Percentiles rank a stretch among this genome's conserved stretches.
These are phyloP conservation scores for Ceratobasidium sp. DNA, from an alignment of 1,284 basidiomycete genomes.

Conservation along the genomic window DNA sequence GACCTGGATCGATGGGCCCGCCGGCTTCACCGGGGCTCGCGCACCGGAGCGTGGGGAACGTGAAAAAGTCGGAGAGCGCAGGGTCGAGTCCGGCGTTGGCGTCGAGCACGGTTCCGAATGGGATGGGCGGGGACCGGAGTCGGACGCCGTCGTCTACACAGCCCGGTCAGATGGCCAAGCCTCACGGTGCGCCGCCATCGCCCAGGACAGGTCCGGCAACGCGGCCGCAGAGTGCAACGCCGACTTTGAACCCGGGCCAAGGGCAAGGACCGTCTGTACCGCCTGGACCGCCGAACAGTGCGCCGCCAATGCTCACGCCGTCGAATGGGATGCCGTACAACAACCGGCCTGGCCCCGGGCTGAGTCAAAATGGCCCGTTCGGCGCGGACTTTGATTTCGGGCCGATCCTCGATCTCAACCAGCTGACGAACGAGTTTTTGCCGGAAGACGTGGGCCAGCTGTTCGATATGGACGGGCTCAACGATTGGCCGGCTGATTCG, in stretches of 20 bases:
- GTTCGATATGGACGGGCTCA: slow-evolving; percentile 2
- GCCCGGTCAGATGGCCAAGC: neutral
- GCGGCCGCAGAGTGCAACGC: slow-evolving; percentile 35
- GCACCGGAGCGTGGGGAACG: slow-evolving; percentile 23
- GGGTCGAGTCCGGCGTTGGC: slow-evolving; percentile 16
- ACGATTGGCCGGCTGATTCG: slow-evolving; percentile 42
- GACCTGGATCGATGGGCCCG: slow-evolving; percentile 19
- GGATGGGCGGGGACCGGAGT: slow-evolving; percentile 35
- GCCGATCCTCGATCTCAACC: slow-evolving; percentile 16
- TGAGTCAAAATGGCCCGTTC: neutral
- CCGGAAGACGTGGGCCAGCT: slow-evolving; percentile 19
- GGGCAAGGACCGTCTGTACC: slow-evolving; percentile 12
- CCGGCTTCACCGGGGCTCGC: slow-evolving; percentile 31
- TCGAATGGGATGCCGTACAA: slow-evolving; percentile 34
- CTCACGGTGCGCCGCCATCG: neutral
- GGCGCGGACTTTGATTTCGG: slow-evolving; percentile 29
- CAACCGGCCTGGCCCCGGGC: neutral
- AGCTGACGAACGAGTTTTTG: slow-evolving; percentile 36
- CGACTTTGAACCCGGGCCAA: neutral
- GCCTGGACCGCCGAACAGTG: slow-evolving; percentile 13
- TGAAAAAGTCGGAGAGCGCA: slow-evolving; percentile 42
- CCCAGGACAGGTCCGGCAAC: neutral
- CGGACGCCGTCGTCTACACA: slow-evolving; percentile 9
- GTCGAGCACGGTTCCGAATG: slow-evolving; percentile 27
- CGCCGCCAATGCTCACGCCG: slow-evolving; percentile 21